Base-by-base conservation (phyloP, 2,329 filamentous ascomycete genomes). In the Xenoacremonium recifei region DNA sequence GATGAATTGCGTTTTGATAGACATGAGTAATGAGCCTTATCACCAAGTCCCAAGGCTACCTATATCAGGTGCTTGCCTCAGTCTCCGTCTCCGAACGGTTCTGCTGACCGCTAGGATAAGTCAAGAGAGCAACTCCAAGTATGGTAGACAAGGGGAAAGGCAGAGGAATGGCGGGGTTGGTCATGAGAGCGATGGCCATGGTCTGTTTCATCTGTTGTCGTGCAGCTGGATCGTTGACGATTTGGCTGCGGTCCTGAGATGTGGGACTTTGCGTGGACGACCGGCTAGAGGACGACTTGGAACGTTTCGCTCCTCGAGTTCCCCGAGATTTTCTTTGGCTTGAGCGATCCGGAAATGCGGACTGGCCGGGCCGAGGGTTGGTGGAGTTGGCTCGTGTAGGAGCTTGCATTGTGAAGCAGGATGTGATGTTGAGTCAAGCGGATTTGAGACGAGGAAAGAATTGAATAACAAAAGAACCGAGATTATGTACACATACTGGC, bases 141-240 rank as follows among this genome's bases (percentile, higher is more conserved):
- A 37, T 34, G n/a, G 42, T 21, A 6, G 39, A 29, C 2, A 51
- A 42, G 3, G 44, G 44, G 18, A 51, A 51, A 4, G 47, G 49
- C 3, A 49, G 17, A 11, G 49, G 41, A 12, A 42, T 40, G n/a
- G 32, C 49, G 0, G 47, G 47, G 6, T 45, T 51, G 19, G 40
- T 44, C 35, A 50, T 51, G 35, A 51, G 47, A 17, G 40, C 39
- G 13, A 40, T 41, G 7, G 49, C 39, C 17, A 51, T 45, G 4
- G 44, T 48, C 18, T 50, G 49, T 31, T 51, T 51, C 41, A 51
- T 48, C 23, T 51, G 49, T 11, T 48, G 44, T 11, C 47, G 37
- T 4, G 47, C 44, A n/a, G 44, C 47, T 5, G 47, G 47, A 21
- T 50, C 47, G 6, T 48, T 30, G 17, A 50, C 17, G 20, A 4